phyloP scores from a whole-genome alignment of 2,329 filamentous ascomycete genomes.

The Talaromyces sp. region DNA sequence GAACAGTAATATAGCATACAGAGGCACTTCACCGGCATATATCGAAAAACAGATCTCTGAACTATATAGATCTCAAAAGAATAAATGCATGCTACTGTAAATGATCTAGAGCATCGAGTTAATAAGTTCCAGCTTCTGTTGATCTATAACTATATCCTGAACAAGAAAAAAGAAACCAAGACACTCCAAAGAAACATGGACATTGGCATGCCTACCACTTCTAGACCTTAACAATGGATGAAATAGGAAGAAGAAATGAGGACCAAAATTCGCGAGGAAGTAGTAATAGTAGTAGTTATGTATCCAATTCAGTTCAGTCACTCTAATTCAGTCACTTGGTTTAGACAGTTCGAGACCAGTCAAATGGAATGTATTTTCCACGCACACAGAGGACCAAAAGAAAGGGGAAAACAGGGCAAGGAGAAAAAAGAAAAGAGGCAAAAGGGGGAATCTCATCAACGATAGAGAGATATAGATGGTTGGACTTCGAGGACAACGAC shows the following conservation, averaged over 20 bases:
- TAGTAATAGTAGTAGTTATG: constrained; percentile 7
- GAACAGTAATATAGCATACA: too few species aligned
- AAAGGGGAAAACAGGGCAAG: constrained; percentile 15
- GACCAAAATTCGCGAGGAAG: neutral
- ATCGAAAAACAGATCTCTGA: too few species aligned
- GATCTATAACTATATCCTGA: neutral
- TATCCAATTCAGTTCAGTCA: constrained; percentile 2
- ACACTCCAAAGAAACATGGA: neutral
- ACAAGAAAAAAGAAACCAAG: neutral
- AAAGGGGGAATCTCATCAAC: constrained; percentile 1
- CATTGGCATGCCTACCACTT: neutral
- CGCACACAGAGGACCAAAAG: constrained; percentile 17
- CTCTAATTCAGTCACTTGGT: constrained; percentile 7
- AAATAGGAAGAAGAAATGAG: too few species aligned
- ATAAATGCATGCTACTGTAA: too few species aligned
- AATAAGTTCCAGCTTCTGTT: too few species aligned
- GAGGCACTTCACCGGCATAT: too few species aligned
- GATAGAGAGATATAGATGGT: constrained; percentile 13
- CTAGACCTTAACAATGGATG: neutral
- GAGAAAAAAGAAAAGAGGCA: constrained; percentile 12
- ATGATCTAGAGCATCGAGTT: too few species aligned
- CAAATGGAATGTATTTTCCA: constrained; percentile 1
- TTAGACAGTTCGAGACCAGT: constrained; percentile 8
- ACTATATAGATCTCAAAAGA: too few species aligned
- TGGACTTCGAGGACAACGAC: constrained; percentile 19